These are phyloP conservation scores for Zymoseptoria passerinii DNA, from an alignment of 2,329 filamentous ascomycete genomes.

Conservation along the genomic window DNA sequence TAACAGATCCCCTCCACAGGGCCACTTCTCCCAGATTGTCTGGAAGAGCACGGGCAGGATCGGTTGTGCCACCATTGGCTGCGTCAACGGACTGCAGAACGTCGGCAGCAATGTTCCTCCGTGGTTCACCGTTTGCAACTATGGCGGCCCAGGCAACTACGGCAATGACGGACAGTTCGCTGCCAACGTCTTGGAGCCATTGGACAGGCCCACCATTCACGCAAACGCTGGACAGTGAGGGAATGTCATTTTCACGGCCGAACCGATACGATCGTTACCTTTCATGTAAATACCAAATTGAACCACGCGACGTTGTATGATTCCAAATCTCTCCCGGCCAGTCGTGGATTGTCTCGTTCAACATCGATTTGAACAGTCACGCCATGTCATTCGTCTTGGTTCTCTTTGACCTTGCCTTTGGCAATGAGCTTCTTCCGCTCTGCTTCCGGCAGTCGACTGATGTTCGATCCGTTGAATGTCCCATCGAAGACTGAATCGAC, in stretches of 20 bases:
- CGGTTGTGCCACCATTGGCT: slow-evolving; percentile 55
- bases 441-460: slow-evolving; percentile 17
- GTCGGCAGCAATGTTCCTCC: slow-evolving; percentile 36
- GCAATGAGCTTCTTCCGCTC: slow-evolving; percentile 14
- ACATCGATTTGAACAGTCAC: slow-evolving; percentile 14
- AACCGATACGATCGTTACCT: slow-evolving; percentile 2
- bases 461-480: slow-evolving; percentile 15
- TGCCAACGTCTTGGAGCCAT: slow-evolving; percentile 5
- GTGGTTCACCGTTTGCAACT: slow-evolving; percentile 83
- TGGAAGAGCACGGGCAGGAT: slow-evolving; percentile 57
- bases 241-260: not conserved
- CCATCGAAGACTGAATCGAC: slow-evolving; percentile 18
- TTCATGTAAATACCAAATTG: not conserved
- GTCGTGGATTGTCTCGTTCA: slow-evolving; percentile 12
- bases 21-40: slow-evolving; percentile 68
- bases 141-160: slow-evolving; percentile 46
- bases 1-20: slow-evolving; percentile 26
- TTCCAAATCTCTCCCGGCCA: slow-evolving; percentile 6
- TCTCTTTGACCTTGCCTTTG: slow-evolving; percentile 13
- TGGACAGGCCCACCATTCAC: slow-evolving; percentile 1
- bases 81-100: slow-evolving; percentile 45
- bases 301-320: not conserved
- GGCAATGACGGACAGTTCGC: slow-evolving; percentile 3
- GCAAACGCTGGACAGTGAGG: slow-evolving; percentile 2
- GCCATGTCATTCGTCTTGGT: slow-evolving; percentile 14